Percentiles rank a stretch among this genome's conserved stretches.
These are phyloP conservation scores for Aspergillus intermedius DNA, from an alignment of 2,329 filamentous ascomycete species.

Conservation along the genomic window DNA sequence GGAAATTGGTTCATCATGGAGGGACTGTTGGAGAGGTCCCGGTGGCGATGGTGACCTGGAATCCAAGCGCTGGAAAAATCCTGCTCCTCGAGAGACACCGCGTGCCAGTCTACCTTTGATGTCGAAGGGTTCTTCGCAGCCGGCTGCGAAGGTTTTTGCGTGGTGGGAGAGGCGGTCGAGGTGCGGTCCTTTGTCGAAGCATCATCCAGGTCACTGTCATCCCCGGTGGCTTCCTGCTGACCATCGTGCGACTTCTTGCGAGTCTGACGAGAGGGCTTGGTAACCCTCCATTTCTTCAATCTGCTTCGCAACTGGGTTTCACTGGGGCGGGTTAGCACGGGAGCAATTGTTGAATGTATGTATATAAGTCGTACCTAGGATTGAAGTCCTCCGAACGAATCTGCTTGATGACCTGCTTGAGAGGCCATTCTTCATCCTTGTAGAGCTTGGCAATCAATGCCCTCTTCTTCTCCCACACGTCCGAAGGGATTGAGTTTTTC, in stretches of 20 bases:
- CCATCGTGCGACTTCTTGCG: conserved; percentile 31
- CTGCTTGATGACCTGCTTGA: conserved; percentile 41
- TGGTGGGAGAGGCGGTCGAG: conserved; percentile 9
- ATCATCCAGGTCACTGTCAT: conserved; percentile 17
- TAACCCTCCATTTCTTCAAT: conserved; percentile 41
- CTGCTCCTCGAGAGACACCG: conserved; percentile 7
- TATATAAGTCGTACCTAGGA: conserved; percentile 30
- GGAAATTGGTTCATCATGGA: conserved; percentile 13
- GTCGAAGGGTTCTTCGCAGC: conserved; percentile 3
- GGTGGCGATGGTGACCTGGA: conserved; percentile 16
- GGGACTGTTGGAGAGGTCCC: conserved; percentile 15
- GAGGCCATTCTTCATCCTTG: conserved; percentile 40
- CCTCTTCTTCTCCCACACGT: conserved; percentile 41
- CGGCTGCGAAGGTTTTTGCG: conserved; percentile 5
- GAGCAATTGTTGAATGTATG: neutral
- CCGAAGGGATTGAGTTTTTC: conserved; percentile 39
- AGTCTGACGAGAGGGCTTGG: conserved; percentile 39
- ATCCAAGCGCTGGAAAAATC: conserved; percentile 15
- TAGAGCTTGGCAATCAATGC: conserved; percentile 36
- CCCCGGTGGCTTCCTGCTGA: conserved; percentile 10
- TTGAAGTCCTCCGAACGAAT: conserved; percentile 38
- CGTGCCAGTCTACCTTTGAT: conserved; percentile 11
- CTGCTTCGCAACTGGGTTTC: conserved; percentile 41
- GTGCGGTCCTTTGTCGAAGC: conserved; percentile 10
- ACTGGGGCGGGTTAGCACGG: conserved; percentile 17